These are phyloP conservation scores for Musa balbisiana DNA, from an alignment of 202 grass and related monocot species.

Conservation along the genomic window DNA sequence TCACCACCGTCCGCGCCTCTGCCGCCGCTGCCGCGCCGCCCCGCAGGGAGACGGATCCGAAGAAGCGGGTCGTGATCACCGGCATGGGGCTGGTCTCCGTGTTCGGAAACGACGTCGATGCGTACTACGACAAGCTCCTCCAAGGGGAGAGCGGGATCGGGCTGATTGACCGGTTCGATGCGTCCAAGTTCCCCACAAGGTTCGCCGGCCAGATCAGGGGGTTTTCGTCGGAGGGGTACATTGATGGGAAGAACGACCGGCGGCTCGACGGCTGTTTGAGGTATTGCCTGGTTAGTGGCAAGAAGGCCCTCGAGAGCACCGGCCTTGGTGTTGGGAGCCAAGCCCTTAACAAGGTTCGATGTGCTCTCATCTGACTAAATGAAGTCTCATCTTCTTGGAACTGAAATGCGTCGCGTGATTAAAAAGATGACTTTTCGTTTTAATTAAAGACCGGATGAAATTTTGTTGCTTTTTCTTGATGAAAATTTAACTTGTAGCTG, in stretches of 20 bases:
- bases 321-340: slow-evolving; percentile 25
- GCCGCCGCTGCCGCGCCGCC: not conserved
- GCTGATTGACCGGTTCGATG: slow-evolving; percentile 72
- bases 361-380: not conserved
- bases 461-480: not conserved
- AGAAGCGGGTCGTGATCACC: slow-evolving; percentile 8
- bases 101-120: slow-evolving; percentile 39
- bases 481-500: not conserved
- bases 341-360: slow-evolving; percentile 4
- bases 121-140: slow-evolving; percentile 62
- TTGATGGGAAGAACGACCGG: slow-evolving; percentile 74
- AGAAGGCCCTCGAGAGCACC: slow-evolving; percentile 12
- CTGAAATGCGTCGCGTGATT: no score
- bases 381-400: no score
- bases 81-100: slow-evolving; percentile 21
- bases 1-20: not conserved
- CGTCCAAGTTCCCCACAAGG: slow-evolving; percentile 62
- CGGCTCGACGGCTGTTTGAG: slow-evolving; percentile 66
- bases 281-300: slow-evolving; percentile 50
- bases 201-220: slow-evolving; percentile 88
- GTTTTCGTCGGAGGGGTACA: slow-evolving; percentile 71
- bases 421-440: not conserved
- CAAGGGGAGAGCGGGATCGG: slow-evolving; percentile 72
- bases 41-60: slow-evolving; percentile 9
- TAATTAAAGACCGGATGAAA: not conserved